A percentile compares a stretch with the other conserved stretches of the same genome.
Conservation (phyloP, 1,284 basidiomycete genomes). For the Tilletia setariae region DNA sequence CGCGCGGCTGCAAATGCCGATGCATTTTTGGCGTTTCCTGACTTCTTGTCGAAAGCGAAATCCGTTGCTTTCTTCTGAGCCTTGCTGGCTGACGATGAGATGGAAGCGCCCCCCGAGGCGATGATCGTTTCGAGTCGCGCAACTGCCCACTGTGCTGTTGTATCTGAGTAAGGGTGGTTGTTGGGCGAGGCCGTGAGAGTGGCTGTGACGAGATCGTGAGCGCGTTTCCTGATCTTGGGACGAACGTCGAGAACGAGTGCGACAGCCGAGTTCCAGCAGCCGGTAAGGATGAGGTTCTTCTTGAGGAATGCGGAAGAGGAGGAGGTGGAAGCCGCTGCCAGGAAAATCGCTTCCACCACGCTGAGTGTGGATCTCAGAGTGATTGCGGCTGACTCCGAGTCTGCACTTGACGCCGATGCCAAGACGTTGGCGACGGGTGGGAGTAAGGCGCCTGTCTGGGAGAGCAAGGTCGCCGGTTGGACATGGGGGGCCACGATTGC, state of each 20-base stretch:
- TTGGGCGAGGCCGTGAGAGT: conserved; percentile 54
- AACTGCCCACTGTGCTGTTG: conserved; percentile 74
- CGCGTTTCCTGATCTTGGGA: conserved; percentile 89
- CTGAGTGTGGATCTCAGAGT: conserved; percentile 68
- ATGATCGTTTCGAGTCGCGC: conserved; percentile 67
- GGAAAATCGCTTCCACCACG: conserved; percentile 69
- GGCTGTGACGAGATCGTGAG: conserved; percentile 77
- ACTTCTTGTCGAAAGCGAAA: conserved; percentile 40
- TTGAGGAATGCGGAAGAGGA: conserved; percentile 56
- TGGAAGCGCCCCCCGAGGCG: conserved; percentile 37
- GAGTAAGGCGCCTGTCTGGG: conserved; percentile 38
- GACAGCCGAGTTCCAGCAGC: conserved; percentile 66
- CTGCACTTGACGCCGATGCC: conserved; percentile 4
- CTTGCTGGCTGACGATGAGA: conserved; percentile 58
- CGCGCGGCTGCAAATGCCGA: conserved; percentile 40
- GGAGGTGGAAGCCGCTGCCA: conserved; percentile 63
- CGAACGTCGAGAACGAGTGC: conserved; percentile 79
- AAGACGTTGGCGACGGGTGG: conserved; percentile 30
- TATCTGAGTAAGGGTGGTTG: conserved; percentile 79
- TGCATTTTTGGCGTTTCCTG: conserved; percentile 44
- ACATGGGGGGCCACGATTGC: conserved; percentile 45
- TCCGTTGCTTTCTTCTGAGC: conserved; percentile 53
- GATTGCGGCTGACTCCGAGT: conserved; percentile 35
- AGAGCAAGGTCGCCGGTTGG: conserved; percentile 38
- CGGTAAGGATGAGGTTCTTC: conserved; percentile 33